These are phyloP conservation scores for Blastocystis sp. DNA, from an alignment of 352 stramenopile species.

Conservation along the genomic window DNA sequence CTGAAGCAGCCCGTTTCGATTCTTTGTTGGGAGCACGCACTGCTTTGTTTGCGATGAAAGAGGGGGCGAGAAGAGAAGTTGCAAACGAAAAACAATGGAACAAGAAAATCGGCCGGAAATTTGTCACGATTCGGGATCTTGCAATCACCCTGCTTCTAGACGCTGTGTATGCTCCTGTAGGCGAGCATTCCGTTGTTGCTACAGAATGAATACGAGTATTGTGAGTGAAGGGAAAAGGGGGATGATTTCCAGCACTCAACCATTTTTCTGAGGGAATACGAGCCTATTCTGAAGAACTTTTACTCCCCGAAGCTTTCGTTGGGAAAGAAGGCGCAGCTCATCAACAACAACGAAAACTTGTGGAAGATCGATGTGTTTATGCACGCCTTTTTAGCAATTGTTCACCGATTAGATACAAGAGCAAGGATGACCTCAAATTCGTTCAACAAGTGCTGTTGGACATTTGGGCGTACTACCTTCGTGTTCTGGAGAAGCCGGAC, in stretches of 20 bases:
- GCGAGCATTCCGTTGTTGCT: background rate
- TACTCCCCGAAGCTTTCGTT: conserved; percentile 41
- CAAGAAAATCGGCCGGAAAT: too few species aligned
- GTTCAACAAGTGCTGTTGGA: conserved; percentile 56
- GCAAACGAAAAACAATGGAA: too few species aligned
- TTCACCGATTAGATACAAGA: conserved; percentile 21
- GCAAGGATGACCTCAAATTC: conserved; percentile 61
- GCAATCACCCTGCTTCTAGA: background rate
- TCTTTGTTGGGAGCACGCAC: background rate
- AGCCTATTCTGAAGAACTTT: conserved; percentile 62
- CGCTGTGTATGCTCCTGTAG: background rate
- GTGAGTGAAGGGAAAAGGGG: background rate
- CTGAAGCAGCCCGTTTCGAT: background rate
- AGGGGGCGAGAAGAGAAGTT: too few species aligned
- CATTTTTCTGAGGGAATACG: conserved; percentile 42
- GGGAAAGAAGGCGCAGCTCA: conserved; percentile 46
- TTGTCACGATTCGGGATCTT: too few species aligned
- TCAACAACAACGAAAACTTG: conserved; percentile 55
- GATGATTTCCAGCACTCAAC: conserved; percentile 47
- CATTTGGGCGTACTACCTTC: conserved; percentile 50
- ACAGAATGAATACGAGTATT: conserved; percentile 8
- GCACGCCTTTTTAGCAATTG: background rate
- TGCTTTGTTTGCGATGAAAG: too few species aligned
- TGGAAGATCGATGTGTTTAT: conserved; percentile 61
- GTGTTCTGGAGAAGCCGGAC: conserved; percentile 56